Conservation (phyloP, 2,329 filamentous ascomycete genomes). For the Cryphonectria parasitica region DNA sequence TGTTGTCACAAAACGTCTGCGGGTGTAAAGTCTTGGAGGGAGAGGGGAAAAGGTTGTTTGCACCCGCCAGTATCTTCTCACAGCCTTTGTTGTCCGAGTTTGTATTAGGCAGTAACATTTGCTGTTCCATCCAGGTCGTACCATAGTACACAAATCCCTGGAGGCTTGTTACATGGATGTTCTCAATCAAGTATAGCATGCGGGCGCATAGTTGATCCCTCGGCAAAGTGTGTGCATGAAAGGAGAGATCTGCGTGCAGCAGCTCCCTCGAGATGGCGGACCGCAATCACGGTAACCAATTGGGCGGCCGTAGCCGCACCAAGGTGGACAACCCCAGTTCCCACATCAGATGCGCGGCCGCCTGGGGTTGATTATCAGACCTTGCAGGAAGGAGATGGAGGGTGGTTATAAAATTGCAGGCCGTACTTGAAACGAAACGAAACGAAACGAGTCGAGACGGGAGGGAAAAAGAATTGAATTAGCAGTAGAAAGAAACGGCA, state of each 20-base stretch:
- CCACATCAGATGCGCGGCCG: background rate
- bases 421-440: background rate
- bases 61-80: background rate
- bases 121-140: background rate
- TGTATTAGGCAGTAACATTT: background rate
- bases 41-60: background rate
- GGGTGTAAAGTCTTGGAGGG: background rate
- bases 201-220: conserved; percentile 7
- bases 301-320: background rate
- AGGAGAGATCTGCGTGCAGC: background rate
- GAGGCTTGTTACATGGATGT: background rate
- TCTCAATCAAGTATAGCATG: conserved; percentile 9
- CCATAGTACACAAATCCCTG: background rate
- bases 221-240: background rate
- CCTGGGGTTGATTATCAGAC: background rate
- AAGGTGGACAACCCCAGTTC: background rate
- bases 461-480: background rate
- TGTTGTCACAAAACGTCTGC: background rate
- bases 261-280: background rate
- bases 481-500: background rate
- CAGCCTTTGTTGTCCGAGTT: background rate
- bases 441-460: background rate
- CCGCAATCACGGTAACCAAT: background rate
- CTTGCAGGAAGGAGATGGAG: background rate
- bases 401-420: background rate